A percentile compares a stretch with the other conserved stretches of the same genome.
Conservation (phyloP, 345 rosid genomes). For the Boechera divaricarpa region DNA sequence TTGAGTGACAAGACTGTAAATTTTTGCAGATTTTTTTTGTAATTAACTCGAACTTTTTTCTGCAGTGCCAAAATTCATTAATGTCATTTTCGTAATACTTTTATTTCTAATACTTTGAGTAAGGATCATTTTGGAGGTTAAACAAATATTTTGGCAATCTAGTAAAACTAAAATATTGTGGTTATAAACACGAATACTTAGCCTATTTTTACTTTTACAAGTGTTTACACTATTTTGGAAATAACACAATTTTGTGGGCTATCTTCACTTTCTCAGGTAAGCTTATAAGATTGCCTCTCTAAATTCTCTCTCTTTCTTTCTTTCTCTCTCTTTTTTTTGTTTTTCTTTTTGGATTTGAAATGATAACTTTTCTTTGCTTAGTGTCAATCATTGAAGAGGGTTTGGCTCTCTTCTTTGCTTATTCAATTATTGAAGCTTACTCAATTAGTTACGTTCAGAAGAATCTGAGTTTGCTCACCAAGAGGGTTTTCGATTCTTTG, state of each 20-base stretch:
- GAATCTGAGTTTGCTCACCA: slow-evolving; percentile 52
- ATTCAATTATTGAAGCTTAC: slow-evolving; percentile 22
- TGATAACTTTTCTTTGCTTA: not conserved
- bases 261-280: slow-evolving; percentile 38
- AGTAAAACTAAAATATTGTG: too few relatives aligned
- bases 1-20: too few relatives aligned
- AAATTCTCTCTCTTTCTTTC: not conserved
- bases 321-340: not conserved
- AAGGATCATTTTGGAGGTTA: too few relatives aligned
- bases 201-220: not conserved
- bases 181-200: too few relatives aligned
- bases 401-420: slow-evolving; percentile 43
- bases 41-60: too few relatives aligned
- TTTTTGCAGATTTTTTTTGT: too few relatives aligned
- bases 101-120: too few relatives aligned
- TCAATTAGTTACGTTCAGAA: slow-evolving; percentile 42
- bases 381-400: slow-evolving; percentile 16
- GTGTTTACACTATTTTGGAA: slow-evolving; percentile 25
- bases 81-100: too few relatives aligned
- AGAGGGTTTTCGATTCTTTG: slow-evolving; percentile 20
- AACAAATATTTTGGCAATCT: too few relatives aligned
- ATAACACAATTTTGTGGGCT: slow-evolving; percentile 13
- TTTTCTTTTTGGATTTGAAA: slow-evolving; percentile 20
- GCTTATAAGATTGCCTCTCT: slow-evolving; percentile 20
- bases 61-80: too few relatives aligned